Evolutionary conservation across 129 eudicot species (phyloP).

Genomic region (Pseudognaphalium luteoalbum): DNA sequence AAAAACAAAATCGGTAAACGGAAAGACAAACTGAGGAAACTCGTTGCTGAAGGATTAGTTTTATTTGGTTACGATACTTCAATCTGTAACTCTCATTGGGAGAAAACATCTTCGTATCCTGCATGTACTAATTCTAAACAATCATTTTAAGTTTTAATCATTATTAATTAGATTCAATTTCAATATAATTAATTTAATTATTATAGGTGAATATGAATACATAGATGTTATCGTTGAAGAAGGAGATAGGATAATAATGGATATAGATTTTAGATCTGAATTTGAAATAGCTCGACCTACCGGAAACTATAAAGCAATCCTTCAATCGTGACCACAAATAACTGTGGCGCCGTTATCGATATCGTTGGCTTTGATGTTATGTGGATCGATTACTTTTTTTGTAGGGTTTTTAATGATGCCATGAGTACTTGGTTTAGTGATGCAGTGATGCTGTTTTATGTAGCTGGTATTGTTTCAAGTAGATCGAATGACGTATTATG

Average conservation of each 20-base stretch:
- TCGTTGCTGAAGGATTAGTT: conserved; percentile 45
- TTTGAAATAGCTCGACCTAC: conserved; percentile 89
- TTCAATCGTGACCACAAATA: conserved; percentile 67
- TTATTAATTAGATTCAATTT: background rate
- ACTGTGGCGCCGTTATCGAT: too few species aligned
- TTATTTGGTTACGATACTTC: conserved; percentile 67
- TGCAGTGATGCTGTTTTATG: too few species aligned
- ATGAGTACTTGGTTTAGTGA: too few species aligned
- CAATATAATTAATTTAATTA: background rate
- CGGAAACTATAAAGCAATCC: conserved; percentile 55
- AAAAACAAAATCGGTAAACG: conserved; percentile 51
- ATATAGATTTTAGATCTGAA: conserved; percentile 83
- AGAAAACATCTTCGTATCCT: conserved; percentile 61
- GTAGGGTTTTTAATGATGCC: too few species aligned
- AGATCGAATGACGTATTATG: too few species aligned
- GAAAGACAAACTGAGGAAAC: conserved; percentile 55
- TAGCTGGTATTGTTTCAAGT: too few species aligned
- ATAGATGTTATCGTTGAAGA: conserved; percentile 54
- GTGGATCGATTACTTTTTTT: too few species aligned
- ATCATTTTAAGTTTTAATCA: background rate
- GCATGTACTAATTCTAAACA: conserved; percentile 75
- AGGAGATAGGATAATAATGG: conserved; percentile 66
- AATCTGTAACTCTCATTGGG: conserved; percentile 84
- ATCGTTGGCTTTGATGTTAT: too few species aligned
- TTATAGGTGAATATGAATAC: conserved; percentile 78